Conservation (phyloP, 1,284 basidiomycete species). For the Pyrrhoderma lamaoense region DNA sequence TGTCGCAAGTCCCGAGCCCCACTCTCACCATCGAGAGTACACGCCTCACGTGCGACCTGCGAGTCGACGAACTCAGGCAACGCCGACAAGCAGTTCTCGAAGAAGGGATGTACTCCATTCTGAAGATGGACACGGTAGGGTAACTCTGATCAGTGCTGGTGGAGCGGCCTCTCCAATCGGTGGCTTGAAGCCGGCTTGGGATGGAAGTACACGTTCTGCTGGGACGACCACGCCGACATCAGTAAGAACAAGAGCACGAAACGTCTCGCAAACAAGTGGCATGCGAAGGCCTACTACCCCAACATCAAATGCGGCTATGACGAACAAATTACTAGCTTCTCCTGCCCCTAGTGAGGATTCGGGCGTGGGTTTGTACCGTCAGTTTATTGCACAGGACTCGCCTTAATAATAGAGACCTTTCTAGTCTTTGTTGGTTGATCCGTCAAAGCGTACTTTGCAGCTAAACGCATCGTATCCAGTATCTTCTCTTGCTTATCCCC, state of each 20-base stretch:
- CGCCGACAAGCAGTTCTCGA: slow-evolving; percentile 38
- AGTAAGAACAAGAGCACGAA: slow-evolving; percentile 47
- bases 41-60: slow-evolving; percentile 41
- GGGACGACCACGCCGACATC: slow-evolving; percentile 33
- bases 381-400: slow-evolving; percentile 67
- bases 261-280: slow-evolving; percentile 60
- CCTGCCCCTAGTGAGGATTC: slow-evolving; percentile 81
- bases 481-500: slow-evolving; percentile 16
- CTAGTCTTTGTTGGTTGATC: too few species aligned
- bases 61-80: slow-evolving; percentile 50
- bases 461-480: slow-evolving; percentile 6
- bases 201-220: slow-evolving; percentile 46
- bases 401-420: slow-evolving; percentile 24
- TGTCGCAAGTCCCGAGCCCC: slow-evolving; percentile 32
- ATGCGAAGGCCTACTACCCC: slow-evolving; percentile 34
- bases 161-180: background rate
- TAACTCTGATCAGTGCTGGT: slow-evolving; percentile 49
- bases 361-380: slow-evolving; percentile 71
- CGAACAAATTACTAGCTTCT: slow-evolving; percentile 49
- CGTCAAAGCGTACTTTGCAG: slow-evolving; percentile 45
- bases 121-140: slow-evolving; percentile 51
- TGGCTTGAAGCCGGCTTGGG: slow-evolving; percentile 50
- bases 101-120: slow-evolving; percentile 34
- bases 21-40: slow-evolving; percentile 33
- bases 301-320: slow-evolving; percentile 21